A percentile compares a stretch with the other conserved stretches of the same genome.
These are phyloP conservation scores for Fusarium floridanum DNA, from an alignment of 2,329 filamentous ascomycete species.

Conservation along the genomic window DNA sequence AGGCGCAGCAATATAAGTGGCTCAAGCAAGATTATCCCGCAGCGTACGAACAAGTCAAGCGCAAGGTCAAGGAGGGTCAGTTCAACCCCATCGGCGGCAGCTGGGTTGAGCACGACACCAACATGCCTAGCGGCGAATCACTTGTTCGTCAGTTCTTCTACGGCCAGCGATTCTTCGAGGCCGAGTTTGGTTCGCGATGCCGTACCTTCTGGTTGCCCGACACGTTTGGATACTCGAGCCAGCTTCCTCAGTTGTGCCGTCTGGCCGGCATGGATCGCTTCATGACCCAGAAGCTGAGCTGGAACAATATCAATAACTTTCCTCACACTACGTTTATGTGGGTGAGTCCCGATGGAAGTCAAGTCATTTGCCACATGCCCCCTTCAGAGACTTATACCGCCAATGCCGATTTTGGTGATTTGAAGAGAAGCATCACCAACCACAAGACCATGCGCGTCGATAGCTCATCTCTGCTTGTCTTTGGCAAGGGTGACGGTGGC, in stretches of 20 bases:
- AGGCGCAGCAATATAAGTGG: constrained; percentile 99
- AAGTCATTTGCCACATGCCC: constrained; percentile 98
- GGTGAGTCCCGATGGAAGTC: constrained; percentile 94
- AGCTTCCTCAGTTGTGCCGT: constrained; percentile 93
- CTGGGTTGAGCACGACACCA: constrained; percentile 99
- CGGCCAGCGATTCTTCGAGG: constrained; percentile 94
- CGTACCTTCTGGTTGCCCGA: constrained; percentile 98
- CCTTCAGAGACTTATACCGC: constrained; percentile 96
- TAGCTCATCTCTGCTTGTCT: constrained; percentile 88
- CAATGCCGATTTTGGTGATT: constrained; percentile 93
- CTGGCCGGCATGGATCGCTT: constrained; percentile 97
- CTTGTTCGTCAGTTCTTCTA: constrained; percentile 95
- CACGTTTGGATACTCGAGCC: constrained; percentile 96
- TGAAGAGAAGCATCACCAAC: constrained; percentile 87
- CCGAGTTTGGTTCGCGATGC: constrained; percentile 88
- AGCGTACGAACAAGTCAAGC: constrained; percentile 90
- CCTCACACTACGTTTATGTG: constrained; percentile 99
- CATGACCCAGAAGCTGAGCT: constrained; percentile 98
- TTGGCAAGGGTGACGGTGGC: constrained; percentile 96
- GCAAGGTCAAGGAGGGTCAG: constrained; percentile 87
- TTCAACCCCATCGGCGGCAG: constrained; percentile 97
- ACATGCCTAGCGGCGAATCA: constrained; percentile 95
- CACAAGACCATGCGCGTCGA: constrained; percentile 98
- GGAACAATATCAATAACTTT: constrained; percentile 99
- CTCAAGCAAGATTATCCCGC: constrained; percentile 89